Evolutionary conservation across 208 protist species (phyloP), one percentile per base, ranked within the genome.

Genomic region (Trypanosoma avium): DNA sequence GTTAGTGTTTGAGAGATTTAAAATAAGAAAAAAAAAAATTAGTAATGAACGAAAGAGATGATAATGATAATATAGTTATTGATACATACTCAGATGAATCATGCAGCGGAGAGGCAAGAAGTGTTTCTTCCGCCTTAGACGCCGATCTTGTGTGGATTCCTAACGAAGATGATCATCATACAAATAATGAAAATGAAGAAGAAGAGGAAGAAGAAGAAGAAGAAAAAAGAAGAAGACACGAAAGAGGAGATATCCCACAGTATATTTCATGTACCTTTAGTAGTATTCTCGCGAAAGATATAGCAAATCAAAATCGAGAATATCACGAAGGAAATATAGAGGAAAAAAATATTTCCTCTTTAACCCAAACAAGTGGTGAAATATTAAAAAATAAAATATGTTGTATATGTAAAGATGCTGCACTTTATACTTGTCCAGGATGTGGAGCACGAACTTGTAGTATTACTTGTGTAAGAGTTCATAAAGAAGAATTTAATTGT

Each of bases 391-490:
- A 47, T n/a, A 63, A 35, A 29, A 17, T 63, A 3, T 96, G 90
- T 64, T 93, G 83, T 60, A 64, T 93, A 6, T 96, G 90, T 52
- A 75, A 76, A 4, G 68, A 73, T 30, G 47, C 35, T 10, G 63
- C 86, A 10, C 13, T 79, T 6, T 96, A 96, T 69, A 87, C 85
- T 13, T 96, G 90, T 65, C 86, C 90, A 0, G 75, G 79, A 12
- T 96, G 90, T 57, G 75, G 63, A 3, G 73, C 75, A 4, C 67
- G 83, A 5, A 92, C 86, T 10, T 96, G 90, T 65, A 84, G 83
- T 59, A 73, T 91, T 24, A 87, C 66, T 4, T 96, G 90, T 59
- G 79, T 96, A 36, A 79, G 83, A 0, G 68, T 83, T 10, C 90
- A 96, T 62, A 93, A 92, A 67, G 32, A 49, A 15, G 71, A 89